Percentiles rank a stretch among this genome's conserved stretches.
These are phyloP conservation scores for Russula ochroleuca DNA, from an alignment of 768 basidiomycete genomes.

Conservation along the genomic window DNA sequence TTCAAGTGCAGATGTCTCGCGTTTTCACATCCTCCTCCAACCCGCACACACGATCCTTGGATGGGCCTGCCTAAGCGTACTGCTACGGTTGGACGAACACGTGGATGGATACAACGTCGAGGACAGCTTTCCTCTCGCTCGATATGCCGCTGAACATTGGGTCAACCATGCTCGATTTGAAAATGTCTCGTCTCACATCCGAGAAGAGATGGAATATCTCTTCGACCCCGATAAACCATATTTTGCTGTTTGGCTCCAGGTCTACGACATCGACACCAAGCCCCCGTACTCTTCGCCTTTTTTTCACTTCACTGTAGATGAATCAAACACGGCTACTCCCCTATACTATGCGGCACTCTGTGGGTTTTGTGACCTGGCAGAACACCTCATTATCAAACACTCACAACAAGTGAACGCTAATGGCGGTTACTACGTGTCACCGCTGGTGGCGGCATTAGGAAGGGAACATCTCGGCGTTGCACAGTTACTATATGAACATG, in stretches of 20 bases:
- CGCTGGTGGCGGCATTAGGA: neutral
- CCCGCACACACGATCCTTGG: neutral
- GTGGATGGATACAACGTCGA: neutral
- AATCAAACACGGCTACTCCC: no score
- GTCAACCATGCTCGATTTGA: neutral
- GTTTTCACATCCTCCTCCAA: neutral
- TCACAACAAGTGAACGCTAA: no score
- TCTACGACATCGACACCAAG: neutral
- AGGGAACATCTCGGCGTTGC: neutral
- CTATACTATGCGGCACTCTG: neutral
- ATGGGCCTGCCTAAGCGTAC: neutral
- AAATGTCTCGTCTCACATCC: neutral
- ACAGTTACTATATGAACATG: neutral
- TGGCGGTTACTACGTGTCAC: neutral
- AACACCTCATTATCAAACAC: neutral
- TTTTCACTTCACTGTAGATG: no score
- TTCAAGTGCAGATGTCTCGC: neutral
- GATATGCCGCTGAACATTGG: conserved; percentile 10
- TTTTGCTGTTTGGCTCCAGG: neutral
- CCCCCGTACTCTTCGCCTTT: no score
- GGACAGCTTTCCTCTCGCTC: neutral
- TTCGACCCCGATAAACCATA: neutral
- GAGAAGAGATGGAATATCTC: neutral
- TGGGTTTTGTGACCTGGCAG: neutral
- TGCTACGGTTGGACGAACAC: neutral